These are phyloP conservation scores for Aspergillus egyptiacus DNA, from an alignment of 495 filamentous ascomycete species.

Conservation along the genomic window DNA sequence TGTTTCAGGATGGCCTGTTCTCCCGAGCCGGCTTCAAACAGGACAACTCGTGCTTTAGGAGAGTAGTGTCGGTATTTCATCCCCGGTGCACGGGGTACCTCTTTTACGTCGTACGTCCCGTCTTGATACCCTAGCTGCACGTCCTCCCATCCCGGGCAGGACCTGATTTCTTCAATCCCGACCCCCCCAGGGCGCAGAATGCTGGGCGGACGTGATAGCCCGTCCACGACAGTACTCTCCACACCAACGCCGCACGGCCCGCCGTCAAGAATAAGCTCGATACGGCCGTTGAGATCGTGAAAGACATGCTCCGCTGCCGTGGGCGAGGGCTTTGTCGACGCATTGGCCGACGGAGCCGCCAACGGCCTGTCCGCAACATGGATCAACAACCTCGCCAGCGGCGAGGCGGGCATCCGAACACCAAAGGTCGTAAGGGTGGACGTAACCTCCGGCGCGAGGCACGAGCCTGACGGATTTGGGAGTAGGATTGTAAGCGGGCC, in stretches of 20 bases:
- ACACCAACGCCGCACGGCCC: constrained; percentile 82
- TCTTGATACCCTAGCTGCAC: constrained; percentile 73
- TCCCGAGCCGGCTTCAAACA: constrained; percentile 58
- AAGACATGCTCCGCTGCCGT: constrained; percentile 84
- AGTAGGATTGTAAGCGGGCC: constrained; percentile 90
- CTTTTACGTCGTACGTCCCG: constrained; percentile 34
- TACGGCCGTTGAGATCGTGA: constrained; percentile 78
- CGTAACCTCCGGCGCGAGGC: constrained; percentile 80
- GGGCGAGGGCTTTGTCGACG: constrained; percentile 83
- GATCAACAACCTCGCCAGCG: constrained; percentile 82
- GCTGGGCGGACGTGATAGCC: constrained; percentile 69
- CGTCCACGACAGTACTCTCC: constrained; percentile 95
- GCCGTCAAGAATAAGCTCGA: constrained; percentile 85
- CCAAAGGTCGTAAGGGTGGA: constrained; percentile 79
- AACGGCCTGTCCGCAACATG: constrained; percentile 67
- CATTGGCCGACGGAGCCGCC: constrained; percentile 93
- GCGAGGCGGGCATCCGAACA: constrained; percentile 77
- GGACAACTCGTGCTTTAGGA: constrained; percentile 76
- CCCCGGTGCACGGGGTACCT: constrained; percentile 74
- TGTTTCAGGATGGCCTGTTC: constrained; percentile 29
- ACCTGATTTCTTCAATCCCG: constrained; percentile 72
- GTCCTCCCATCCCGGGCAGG: constrained; percentile 73
- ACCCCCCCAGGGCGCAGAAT: constrained; percentile 86
- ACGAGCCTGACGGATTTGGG: constrained; percentile 62
- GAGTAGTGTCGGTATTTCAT: constrained; percentile 99